phyloP scores from a whole-genome alignment of 2,329 filamentous ascomycete genomes.

The Tolypocladium album region DNA sequence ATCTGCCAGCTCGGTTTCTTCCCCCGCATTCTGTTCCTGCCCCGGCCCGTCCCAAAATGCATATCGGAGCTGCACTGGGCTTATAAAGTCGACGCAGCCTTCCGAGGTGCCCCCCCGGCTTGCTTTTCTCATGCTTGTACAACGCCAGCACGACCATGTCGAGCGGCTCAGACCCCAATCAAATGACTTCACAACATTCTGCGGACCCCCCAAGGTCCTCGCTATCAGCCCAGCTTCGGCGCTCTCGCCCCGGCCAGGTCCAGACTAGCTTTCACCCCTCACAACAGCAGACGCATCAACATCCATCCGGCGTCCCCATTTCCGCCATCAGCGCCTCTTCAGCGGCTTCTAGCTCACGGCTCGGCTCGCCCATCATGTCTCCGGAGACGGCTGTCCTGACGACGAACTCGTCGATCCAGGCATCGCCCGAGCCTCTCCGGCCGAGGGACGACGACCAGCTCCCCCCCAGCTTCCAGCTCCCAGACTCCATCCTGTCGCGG shows the following conservation, averaged over 20 bases:
- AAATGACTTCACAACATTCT: slow-evolving; percentile 10
- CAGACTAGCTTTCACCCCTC: slow-evolving; percentile 31
- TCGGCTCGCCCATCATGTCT: slow-evolving; percentile 47
- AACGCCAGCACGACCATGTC: slow-evolving; percentile 12
- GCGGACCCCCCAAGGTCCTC: slow-evolving; percentile 29
- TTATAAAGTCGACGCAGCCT: slow-evolving; percentile 28
- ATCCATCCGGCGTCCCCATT: slow-evolving; percentile 30
- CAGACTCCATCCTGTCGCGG: slow-evolving; percentile 56
- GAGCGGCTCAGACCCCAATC: slow-evolving; percentile 13
- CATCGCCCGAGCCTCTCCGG: slow-evolving; percentile 53
- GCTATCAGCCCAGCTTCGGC: slow-evolving; percentile 27
- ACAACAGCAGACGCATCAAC: slow-evolving; percentile 11
- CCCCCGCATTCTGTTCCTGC: slow-evolving; percentile 9
- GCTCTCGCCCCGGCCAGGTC: slow-evolving; percentile 34
- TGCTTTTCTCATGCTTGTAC: slow-evolving; percentile 12
- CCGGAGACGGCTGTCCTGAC: slow-evolving; percentile 41
- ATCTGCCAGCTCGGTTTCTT: slow-evolving; percentile 5
- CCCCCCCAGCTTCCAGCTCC: slow-evolving; percentile 52
- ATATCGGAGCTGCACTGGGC: slow-evolving; percentile 18
- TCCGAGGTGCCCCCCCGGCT: slow-evolving; percentile 11
- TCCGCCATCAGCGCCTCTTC: slow-evolving; percentile 48
- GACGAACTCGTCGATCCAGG: slow-evolving; percentile 52
- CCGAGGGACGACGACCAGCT: slow-evolving; percentile 43
- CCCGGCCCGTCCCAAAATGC: slow-evolving; percentile 22
- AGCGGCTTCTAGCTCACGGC: slow-evolving; percentile 41